Percentiles rank a stretch among this genome's conserved stretches.
Evolutionary conservation across 192 early-diverging fungal genomes (phyloP).

Genomic region (Dispira simplex): DNA sequence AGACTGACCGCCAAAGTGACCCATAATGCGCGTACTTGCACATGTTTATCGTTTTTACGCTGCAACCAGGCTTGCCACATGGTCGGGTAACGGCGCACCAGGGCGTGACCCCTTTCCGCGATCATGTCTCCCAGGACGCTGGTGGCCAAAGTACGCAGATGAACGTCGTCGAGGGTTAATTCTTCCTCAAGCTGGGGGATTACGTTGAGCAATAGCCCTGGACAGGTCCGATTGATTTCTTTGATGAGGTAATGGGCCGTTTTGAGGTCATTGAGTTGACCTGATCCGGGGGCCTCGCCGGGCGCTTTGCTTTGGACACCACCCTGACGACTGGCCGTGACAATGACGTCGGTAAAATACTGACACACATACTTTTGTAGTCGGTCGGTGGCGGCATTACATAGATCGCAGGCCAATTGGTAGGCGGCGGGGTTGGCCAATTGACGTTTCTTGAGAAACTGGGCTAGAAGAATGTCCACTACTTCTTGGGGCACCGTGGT

Average conservation of each 20-base stretch:
- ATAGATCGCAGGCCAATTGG: constrained; percentile 70
- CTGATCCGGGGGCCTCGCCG: not conserved
- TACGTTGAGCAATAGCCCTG: constrained; percentile 70
- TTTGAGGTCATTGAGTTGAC: constrained; percentile 26
- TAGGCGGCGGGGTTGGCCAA: constrained; percentile 46
- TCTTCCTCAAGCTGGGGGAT: constrained; percentile 92
- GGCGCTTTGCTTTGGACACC: not conserved
- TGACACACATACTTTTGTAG: constrained; percentile 88
- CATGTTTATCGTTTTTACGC: constrained; percentile 55
- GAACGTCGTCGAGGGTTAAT: constrained; percentile 56
- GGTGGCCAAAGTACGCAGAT: constrained; percentile 61
- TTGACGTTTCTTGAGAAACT: constrained; percentile 58
- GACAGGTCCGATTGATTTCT: constrained; percentile 59
- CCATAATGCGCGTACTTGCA: constrained; percentile 58
- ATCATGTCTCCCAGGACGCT: constrained; percentile 81
- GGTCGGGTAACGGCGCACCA: constrained; percentile 56
- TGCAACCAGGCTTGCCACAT: constrained; percentile 78
- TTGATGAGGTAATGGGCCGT: constrained; percentile 65
- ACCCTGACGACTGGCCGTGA: constrained; percentile 29
- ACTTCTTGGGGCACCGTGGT: constrained; percentile 56
- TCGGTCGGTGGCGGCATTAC: constrained; percentile 49
- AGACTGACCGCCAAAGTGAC: constrained; percentile 43
- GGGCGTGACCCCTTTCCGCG: constrained; percentile 48
- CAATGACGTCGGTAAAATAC: constrained; percentile 79
- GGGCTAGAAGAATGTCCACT: constrained; percentile 64